Percentiles rank a stretch among this genome's conserved stretches.
Conservation (phyloP, 2,329 filamentous ascomycete species). For the Fusarium protoensiforme region DNA sequence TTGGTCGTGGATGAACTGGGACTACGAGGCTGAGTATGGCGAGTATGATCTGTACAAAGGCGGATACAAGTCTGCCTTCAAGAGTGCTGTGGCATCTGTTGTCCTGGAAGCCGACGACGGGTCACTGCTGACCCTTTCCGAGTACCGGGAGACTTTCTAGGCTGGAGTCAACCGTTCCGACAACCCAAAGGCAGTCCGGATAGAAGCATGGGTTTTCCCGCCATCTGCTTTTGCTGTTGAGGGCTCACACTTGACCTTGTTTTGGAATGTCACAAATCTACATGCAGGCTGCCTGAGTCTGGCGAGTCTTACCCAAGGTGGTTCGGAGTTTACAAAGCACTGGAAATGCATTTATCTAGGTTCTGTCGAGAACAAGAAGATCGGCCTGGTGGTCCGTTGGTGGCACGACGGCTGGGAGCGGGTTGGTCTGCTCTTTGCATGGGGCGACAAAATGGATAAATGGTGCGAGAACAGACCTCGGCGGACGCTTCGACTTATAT, state of each 20-base stretch:
- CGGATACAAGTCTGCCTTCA: neutral
- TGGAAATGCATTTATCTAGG: neutral
- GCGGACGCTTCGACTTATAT: neutral
- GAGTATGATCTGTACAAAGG: neutral
- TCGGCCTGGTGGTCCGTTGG: neutral
- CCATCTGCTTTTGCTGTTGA: neutral
- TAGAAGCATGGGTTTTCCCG: neutral
- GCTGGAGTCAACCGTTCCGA: neutral
- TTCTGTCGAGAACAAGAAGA: neutral
- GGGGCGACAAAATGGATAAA: neutral
- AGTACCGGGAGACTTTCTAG: neutral
- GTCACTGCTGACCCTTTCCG: neutral
- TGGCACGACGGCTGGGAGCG: neutral
- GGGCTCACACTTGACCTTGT: neutral
- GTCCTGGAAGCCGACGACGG: neutral
- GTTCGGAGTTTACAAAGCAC: neutral
- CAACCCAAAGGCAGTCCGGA: neutral
- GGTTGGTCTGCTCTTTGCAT: neutral
- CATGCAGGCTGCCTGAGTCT: neutral
- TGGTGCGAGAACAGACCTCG: neutral
- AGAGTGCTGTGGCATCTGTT: neutral
- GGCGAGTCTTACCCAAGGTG: neutral
- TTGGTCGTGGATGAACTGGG: neutral
- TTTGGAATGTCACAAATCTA: neutral
- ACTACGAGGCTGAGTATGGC: neutral